phyloP scores from a whole-genome alignment of 1,284 basidiomycete species.

The Trametes polyzona region DNA sequence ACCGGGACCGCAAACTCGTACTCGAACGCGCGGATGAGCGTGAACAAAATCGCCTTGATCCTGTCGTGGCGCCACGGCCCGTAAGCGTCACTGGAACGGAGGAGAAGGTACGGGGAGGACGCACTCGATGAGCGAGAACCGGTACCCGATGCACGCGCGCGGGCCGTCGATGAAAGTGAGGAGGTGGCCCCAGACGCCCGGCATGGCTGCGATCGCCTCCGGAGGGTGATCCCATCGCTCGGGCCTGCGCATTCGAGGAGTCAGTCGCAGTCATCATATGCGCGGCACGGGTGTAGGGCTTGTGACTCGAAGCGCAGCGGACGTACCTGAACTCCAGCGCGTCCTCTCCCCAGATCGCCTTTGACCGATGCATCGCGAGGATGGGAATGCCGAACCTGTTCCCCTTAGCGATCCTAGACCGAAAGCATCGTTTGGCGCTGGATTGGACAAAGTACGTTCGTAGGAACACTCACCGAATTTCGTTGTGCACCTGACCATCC shows the following conservation, averaged over 20 bases:
- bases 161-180: slow-evolving; percentile 65
- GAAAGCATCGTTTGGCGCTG: background rate
- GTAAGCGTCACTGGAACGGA: background rate
- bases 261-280: slow-evolving; percentile 16
- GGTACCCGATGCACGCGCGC: slow-evolving; percentile 67
- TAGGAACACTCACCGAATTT: slow-evolving; percentile 29
- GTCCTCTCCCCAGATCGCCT: slow-evolving; percentile 59
- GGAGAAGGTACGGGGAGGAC: background rate
- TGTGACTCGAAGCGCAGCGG: too few species aligned
- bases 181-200: slow-evolving; percentile 60
- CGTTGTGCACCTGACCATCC: slow-evolving; percentile 31
- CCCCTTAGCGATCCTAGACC: slow-evolving; percentile 44
- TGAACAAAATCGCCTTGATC: slow-evolving; percentile 55
- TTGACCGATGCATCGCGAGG: slow-evolving; percentile 47
- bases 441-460: background rate
- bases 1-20: slow-evolving; percentile 53
- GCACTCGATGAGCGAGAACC: slow-evolving; percentile 60
- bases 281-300: too few species aligned
- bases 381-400: slow-evolving; percentile 55
- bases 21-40: slow-evolving; percentile 57
- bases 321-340: slow-evolving; percentile 52
- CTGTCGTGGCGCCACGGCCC: too few species aligned
- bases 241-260: slow-evolving; percentile 42
- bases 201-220: slow-evolving; percentile 47
- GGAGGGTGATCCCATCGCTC: slow-evolving; percentile 58